Base-by-base conservation (phyloP, 306 rosid species). In the Medicago arabica region DNA sequence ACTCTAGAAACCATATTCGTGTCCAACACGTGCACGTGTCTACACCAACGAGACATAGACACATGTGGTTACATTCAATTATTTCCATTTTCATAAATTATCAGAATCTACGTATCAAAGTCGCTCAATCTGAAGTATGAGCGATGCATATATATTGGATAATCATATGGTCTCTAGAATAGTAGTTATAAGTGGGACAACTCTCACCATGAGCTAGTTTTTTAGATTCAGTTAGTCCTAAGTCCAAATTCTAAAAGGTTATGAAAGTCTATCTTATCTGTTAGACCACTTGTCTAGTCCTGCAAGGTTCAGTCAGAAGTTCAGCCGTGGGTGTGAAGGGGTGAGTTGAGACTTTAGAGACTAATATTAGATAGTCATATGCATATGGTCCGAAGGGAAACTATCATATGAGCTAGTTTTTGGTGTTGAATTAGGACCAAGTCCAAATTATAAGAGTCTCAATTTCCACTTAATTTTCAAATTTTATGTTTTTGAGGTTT, bases 391-490 rank as follows among this genome's bases (percentile, higher is more conserved):
- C 12, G 6, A 53, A 53, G 8, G 4, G 54, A 1, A 15, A 1
- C 16, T 49, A 49, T 49, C 54, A 49, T 14, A 44, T 44, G 54
- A 49, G 8, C 54, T 14, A 49, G 54, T 7, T 19, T 55, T 55
- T 55, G n/a, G 62, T 55, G 61, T 28, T 28, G 31, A 28, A 3
- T 28, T 54, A 8, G 60, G 25, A 55, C 11, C 31, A 9, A 55
- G 1, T 5, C 31, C 31, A 55, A 55, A 58, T 21, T 11, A 58
- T 21, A 25, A 25, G 39, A 13, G 65, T 60, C 2, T 28, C 18
- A 28, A 60, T 60, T 60, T 60, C 41, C 10, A 34, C 31, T 28
- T 21, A 46, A 21, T 25, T 67, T 74, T 60, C 10, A 50, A 67
- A 7, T 38, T 34, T 58, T 21, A 4, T 50, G 4, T 15, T 49